Conservation (phyloP, 2,329 filamentous ascomycete species). For the Fulvia fulva region DNA sequence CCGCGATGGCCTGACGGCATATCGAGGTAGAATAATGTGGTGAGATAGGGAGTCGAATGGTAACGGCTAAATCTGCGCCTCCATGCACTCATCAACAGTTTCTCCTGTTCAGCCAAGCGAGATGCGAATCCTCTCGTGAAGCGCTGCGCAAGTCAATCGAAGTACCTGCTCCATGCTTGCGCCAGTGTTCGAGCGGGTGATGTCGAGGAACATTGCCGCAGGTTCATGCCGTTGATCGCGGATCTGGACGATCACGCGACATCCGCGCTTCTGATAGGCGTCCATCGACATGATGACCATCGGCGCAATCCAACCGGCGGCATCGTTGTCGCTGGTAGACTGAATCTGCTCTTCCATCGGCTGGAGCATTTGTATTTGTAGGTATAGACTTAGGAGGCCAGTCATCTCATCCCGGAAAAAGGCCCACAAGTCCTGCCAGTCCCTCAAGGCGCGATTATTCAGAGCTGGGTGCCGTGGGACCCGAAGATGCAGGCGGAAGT, state of each 20-base stretch:
- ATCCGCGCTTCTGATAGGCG: conserved; percentile 25
- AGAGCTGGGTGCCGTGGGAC: conserved; percentile 30
- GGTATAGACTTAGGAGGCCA: conserved; percentile 27
- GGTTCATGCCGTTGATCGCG: conserved; percentile 25
- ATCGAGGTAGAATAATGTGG: too few species aligned
- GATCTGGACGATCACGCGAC: conserved; percentile 28
- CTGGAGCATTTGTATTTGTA: conserved; percentile 29
- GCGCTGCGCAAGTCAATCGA: conserved; percentile 16
- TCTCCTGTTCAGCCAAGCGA: conserved; percentile 22
- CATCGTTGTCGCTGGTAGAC: conserved; percentile 24
- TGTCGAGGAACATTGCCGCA: conserved; percentile 17
- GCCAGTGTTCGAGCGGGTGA: conserved; percentile 1
- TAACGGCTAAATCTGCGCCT: too few species aligned
- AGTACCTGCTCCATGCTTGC: conserved; percentile 16
- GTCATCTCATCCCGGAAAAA: conserved; percentile 31
- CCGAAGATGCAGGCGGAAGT: conserved; percentile 30
- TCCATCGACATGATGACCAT: conserved; percentile 31
- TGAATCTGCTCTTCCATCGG: conserved; percentile 28
- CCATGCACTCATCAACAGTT: too few species aligned
- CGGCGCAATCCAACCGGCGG: conserved; percentile 27
- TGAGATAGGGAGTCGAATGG: too few species aligned
- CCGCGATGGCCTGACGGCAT: too few species aligned
- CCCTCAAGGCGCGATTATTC: conserved; percentile 28
- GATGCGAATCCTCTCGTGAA: conserved; percentile 28
- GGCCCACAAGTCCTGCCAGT: conserved; percentile 30